Base-by-base conservation (phyloP, 352 stramenopile genomes). In the Peronospora farinosa region DNA sequence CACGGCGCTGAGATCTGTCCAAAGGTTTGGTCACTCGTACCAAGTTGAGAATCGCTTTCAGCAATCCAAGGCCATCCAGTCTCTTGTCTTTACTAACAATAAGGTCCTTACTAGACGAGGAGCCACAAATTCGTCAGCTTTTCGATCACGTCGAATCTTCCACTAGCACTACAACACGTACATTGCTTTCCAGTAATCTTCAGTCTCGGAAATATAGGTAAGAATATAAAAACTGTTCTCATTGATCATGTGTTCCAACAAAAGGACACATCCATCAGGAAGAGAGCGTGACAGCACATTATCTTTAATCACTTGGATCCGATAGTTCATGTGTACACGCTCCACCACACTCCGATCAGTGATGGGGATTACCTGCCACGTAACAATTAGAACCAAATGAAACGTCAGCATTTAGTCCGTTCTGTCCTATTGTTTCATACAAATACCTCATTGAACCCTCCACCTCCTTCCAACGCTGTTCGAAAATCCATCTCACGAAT, bases 251-350 rank as follows among this genome's bases (percentile, higher is more conserved):
- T 88, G 78, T 30, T 90, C 80, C 21, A 93, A 57, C 67, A 90
- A 77, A 40, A 90, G 69, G 30, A 84, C 74, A 19, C 74, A 81
- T 41, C 74, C 72, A 49, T 93, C 82, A 0, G 79, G 78, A 7
- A 93, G 48, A 33, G 77, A 82, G n/a, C 82, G 75, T 32, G 78
- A 80, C 13, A 93, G 40, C 37, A 93, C 73, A 43, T 89, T 91
- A 56, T 93, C 82, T 44, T 91, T 93, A 53, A 93, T 87, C 47
- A 90, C 82, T 45, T 91, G 78, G 53, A 93, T 90, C 32, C 82
- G 82, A 47, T 84, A 93, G 60, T 93, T 93, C 60, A 87, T 76
- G 48, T 93, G 82, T 15, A 91, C 72, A 16, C 77, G 76, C n/a
- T 75, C 61, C 25, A 83, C 58, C n/a, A 93, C 70, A 31, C 31